A percentile compares a stretch with the other conserved stretches of the same genome.
Evolutionary conservation across 1,139 yeast genomes (phyloP).

Genomic region (Tardiomyces depauwii): DNA sequence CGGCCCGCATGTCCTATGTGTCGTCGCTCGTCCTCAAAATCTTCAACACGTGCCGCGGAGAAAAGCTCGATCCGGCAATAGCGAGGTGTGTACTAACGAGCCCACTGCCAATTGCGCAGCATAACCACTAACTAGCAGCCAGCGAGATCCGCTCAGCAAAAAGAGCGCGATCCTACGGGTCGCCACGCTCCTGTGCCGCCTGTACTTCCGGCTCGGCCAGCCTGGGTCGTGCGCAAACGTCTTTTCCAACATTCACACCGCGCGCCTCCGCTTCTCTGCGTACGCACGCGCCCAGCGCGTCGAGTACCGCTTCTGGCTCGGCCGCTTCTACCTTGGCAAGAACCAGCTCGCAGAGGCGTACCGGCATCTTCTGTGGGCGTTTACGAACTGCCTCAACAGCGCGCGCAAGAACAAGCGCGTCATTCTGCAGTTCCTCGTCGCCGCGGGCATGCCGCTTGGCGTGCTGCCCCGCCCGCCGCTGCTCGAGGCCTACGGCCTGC

Average conservation of each 20-base stretch:
- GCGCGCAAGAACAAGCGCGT: slow-evolving; percentile 26
- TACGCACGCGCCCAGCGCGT: slow-evolving; percentile 45
- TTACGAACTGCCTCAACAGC: slow-evolving; percentile 31
- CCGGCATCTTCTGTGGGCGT: slow-evolving; percentile 55
- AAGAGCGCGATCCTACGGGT: slow-evolving; percentile 43
- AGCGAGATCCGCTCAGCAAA: slow-evolving; percentile 22
- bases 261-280: slow-evolving; percentile 35
- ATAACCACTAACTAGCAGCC: neutral
- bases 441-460: slow-evolving; percentile 33
- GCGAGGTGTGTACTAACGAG: neutral
- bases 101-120: no score
- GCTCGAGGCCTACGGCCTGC: slow-evolving; percentile 15
- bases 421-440: slow-evolving; percentile 43
- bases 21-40: slow-evolving; percentile 49
- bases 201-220: slow-evolving; percentile 51
- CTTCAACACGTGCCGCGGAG: slow-evolving; percentile 54
- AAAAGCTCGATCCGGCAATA: slow-evolving; percentile 32
- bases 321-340: slow-evolving; percentile 52
- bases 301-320: slow-evolving; percentile 58
- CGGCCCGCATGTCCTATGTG: slow-evolving; percentile 33
- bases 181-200: slow-evolving; percentile 47
- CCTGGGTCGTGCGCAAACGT: slow-evolving; percentile 66
- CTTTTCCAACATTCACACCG: slow-evolving; percentile 60
- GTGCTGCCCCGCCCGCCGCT: slow-evolving; percentile 19
- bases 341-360: slow-evolving; percentile 46